phyloP scores from a whole-genome alignment of 768 basidiomycete genomes.

The Infundibulicybe gibba region DNA sequence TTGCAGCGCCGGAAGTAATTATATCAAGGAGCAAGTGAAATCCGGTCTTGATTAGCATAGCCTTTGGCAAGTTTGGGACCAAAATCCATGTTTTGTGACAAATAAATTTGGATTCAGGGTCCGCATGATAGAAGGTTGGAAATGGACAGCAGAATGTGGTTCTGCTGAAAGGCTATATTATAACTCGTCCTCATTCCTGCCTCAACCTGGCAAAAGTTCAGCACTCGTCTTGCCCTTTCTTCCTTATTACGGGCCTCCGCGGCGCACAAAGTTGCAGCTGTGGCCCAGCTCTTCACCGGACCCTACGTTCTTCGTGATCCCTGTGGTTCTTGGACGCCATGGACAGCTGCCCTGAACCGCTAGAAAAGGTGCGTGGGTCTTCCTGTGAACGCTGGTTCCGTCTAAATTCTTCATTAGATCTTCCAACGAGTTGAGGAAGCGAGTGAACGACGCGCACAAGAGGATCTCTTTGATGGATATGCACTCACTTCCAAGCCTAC shows the following conservation, averaged over 20 bases:
- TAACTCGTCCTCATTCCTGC: background rate
- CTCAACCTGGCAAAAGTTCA: constrained; percentile 2
- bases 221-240: background rate
- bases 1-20: too few relatives aligned
- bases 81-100: too few relatives aligned
- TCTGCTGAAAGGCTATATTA: background rate
- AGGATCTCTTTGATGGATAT: constrained; percentile 3
- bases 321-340: constrained; percentile 2
- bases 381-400: background rate
- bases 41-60: too few relatives aligned
- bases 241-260: background rate
- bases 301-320: background rate
- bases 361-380: constrained; percentile 9
- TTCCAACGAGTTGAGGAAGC: constrained; percentile 14
- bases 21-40: too few relatives aligned
- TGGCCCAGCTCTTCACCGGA: background rate
- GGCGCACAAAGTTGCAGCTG: background rate
- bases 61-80: too few relatives aligned
- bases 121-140: background rate
- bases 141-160: background rate
- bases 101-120: too few relatives aligned
- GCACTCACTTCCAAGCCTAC: background rate
- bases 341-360: constrained; percentile 11
- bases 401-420: constrained; percentile 3
- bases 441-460: constrained; percentile 11